Base-by-base conservation (phyloP, 192 early-diverging fungal genomes). In the Chytriomyces sp. region DNA sequence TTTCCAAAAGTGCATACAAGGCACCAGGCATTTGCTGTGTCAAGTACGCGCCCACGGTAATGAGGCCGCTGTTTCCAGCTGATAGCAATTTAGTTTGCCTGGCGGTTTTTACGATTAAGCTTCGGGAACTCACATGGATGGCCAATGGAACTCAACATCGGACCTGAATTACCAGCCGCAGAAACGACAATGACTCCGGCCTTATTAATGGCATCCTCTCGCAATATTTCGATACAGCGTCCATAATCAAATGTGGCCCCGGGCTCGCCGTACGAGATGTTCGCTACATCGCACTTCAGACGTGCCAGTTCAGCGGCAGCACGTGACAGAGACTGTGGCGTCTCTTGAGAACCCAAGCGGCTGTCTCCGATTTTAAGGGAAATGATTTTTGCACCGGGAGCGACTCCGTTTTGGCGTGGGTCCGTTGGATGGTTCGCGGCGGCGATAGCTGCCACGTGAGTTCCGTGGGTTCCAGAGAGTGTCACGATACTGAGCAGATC, bases 351-450 rank as follows among this genome's bases (percentile, higher is more conserved):
- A 17, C 77, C 62, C 26, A 91, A 87, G 52, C 89, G 80, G 34
- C 71, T 80, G 72, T 99, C 95, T 31, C 96, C 95, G 77, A 99
- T 95, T 75, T 92, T 92, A 52, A 99, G 85, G 25, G 94, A 96
- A 38, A 99, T 79, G 63, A 99, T 85, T 83, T 97, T 93, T 12
- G 95, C 94, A 58, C 96, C 97, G 0, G 97, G 97, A 5, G 97
- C 97, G 39, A 94, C 91, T 73, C 97, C 97, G 75, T 95, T 92
- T 53, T 92, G 80, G 36, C 81, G 82, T 4, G 91, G 90, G 44
- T 94, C 91, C 14, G 30, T 55, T 4, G 94, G 93, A 72, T 91
- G 89, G 80, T 96, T 79, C 10, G 94, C 95, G 2, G 93, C 93
- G 19, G 93, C 81, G 72, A 99, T 98, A 26, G 91, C 92, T 37